Base-by-base conservation (phyloP, 2,329 filamentous ascomycete species). In the Stylonectria norvegica region DNA sequence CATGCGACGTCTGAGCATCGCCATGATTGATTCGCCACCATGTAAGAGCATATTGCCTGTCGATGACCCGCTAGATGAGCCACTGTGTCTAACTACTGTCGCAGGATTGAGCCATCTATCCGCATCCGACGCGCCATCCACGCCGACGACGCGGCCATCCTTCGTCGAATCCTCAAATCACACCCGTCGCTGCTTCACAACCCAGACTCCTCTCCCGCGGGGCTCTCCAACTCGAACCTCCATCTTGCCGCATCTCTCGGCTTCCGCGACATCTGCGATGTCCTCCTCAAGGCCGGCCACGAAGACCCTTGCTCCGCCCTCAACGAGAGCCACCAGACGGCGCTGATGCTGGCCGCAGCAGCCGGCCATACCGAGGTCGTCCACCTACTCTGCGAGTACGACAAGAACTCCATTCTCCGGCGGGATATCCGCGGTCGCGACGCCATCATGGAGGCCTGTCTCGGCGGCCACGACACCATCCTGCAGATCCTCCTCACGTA, bases 81-180 rank as follows among this genome's bases (percentile, higher is more conserved):
- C 25, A 4, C 14, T n/a, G n/a, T n/a, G n/a, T n/a, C n/a, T 14
- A 34, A 16, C 11, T 5, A 10, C 28, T 14, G 1, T 36, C 30
- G 5, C 47, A 89, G 82, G 85, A 89, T 91, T 67, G 83, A 89
- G 49, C 78, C 86, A 42, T 78, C 83, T 41, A 79, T 83, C 62
- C 85, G 89, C 55, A 73, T 94, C 31, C 85, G 89, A 51, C 83
- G 89, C 54, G 89, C 89, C 45, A 91, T 95, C 62, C 76, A 84
- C 60, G 76, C 81, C 57, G 82, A 86, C 63, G 85, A 91, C 63
- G 65, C 70, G 37, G 69, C 80, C 40, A 83, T 95, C 49, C 84
- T 89, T 53, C 69, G 76, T 52, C 85, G 89, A 60, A 89, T 95
- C 60, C 73, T 94, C 50, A 78, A 75, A 49, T 82, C 82, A 43